Percentiles rank a stretch among this genome's conserved stretches.
Evolutionary conservation across 306 rosid genomes (phyloP).

Genomic region (Dalbergia cochinchinensis): DNA sequence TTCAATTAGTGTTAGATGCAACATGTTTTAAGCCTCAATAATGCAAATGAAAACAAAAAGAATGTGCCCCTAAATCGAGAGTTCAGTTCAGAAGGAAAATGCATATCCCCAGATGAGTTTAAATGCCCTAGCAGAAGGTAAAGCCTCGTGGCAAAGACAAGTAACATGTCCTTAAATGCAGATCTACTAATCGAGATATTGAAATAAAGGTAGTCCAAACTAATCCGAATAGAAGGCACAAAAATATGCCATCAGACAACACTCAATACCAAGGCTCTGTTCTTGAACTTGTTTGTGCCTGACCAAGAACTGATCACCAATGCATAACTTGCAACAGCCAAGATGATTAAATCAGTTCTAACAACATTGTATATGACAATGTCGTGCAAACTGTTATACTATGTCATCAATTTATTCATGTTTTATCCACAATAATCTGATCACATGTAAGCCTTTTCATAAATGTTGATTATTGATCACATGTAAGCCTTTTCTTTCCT

Average conservation of each 20-base stretch:
- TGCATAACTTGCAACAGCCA: constrained; percentile 25
- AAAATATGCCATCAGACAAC: neutral
- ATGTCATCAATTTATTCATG: constrained; percentile 24
- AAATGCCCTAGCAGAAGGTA: neutral
- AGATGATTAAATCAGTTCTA: neutral
- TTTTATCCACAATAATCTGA: constrained; percentile 17
- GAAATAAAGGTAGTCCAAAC: constrained; percentile 1
- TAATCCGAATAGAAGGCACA: neutral
- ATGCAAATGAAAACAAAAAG: neutral
- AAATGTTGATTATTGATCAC: constrained; percentile 12
- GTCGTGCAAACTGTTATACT: neutral
- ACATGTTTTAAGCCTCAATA: neutral
- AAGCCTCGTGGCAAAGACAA: neutral
- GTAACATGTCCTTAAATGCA: constrained; percentile 5
- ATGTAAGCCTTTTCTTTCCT: constrained; percentile 37
- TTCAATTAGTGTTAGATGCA: neutral
- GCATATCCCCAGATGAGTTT: neutral
- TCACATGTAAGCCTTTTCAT: constrained; percentile 34
- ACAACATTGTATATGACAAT: constrained; percentile 18
- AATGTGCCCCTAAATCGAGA: neutral
- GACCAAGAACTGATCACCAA: neutral
- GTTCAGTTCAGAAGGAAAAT: constrained; percentile 1
- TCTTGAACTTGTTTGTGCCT: neutral
- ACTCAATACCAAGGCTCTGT: neutral
- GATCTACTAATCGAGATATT: neutral